Percentiles rank a stretch among this genome's conserved stretches.
Evolutionary conservation across 2,329 filamentous ascomycete species (phyloP).

Genomic region (Colletotrichum theobromicola): DNA sequence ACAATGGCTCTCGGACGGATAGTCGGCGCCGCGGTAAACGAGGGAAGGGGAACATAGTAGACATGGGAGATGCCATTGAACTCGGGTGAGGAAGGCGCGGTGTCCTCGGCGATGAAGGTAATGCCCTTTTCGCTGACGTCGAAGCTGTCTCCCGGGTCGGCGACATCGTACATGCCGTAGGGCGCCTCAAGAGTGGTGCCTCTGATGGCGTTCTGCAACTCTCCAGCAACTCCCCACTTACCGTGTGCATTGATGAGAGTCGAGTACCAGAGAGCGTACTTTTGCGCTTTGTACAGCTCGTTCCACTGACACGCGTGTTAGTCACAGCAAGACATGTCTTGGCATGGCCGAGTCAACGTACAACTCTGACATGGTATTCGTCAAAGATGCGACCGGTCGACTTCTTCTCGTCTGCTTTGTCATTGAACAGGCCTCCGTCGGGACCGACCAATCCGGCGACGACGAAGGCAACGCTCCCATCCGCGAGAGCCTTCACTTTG

Average conservation of each 20-base stretch:
- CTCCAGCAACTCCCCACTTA: conserved; percentile 32
- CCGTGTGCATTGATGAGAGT: conserved; percentile 31
- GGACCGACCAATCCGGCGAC: conserved; percentile 36
- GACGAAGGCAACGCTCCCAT: conserved; percentile 39
- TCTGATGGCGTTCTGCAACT: conserved; percentile 37
- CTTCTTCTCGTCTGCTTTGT: conserved; percentile 25
- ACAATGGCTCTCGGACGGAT: conserved; percentile 28
- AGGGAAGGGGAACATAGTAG: conserved; percentile 38
- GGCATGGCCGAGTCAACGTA: conserved; percentile 25
- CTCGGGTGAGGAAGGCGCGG: conserved; percentile 3
- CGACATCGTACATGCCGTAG: conserved; percentile 27
- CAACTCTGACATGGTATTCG: conserved; percentile 34
- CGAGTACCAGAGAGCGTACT: conserved; percentile 44
- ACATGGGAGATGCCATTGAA: conserved; percentile 21
- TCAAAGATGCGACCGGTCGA: conserved; percentile 40
- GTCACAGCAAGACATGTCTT: not conserved
- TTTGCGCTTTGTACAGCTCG: conserved; percentile 32
- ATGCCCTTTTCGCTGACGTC: conserved; percentile 40
- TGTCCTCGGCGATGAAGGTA: conserved; percentile 33
- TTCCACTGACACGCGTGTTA: conserved; percentile 32
- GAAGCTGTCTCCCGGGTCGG: conserved; percentile 28
- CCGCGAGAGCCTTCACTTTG: conserved; percentile 36
- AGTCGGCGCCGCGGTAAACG: conserved; percentile 29
- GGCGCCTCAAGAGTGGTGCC: conserved; percentile 37
- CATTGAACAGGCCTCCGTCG: conserved; percentile 37